Base-by-base conservation (phyloP, 1,284 basidiomycete species). In the Ustilago trichophora region DNA sequence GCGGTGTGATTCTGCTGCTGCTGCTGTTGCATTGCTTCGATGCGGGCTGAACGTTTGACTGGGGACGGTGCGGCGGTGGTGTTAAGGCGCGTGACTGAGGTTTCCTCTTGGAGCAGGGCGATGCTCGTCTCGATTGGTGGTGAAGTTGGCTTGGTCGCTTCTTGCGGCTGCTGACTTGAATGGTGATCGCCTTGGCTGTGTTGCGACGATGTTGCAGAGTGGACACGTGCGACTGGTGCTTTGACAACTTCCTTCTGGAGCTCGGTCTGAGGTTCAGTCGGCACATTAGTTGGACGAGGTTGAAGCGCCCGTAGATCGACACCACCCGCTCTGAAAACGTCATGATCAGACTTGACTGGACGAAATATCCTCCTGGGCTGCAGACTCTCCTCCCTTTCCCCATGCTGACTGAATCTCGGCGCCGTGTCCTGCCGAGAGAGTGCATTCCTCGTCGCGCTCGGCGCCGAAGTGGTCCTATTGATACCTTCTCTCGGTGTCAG, bases 21-120 rank as follows among this genome's bases (percentile, higher is more conserved):
- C 27, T 29, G 27, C 27, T 59, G 52, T 31, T 63, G 65, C 65
- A 50, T 53, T n/a, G 65, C 65, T 50, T 68, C 58, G 43, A 68
- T 62, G 12, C 65, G 53, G 4, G 53, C 58, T 8, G 58, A 62
- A 5, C 65, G 57, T 37, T 68, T 68, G 40, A 33, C 22, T 5
- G 15, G 32, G 9, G 0, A 7, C 13, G 24, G 44, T 16, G 44
- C 44, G n/a, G 24, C 27, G 16, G 21, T 24, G 2, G 35, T n/a
- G n/a, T n/a, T n/a, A n/a, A n/a, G n/a, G n/a, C n/a, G n/a, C n/a
- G n/a, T n/a, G n/a, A n/a, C n/a, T n/a, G n/a, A n/a, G n/a, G n/a
- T n/a, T n/a, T n/a, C n/a, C n/a, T n/a, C n/a, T n/a, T n/a, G n/a
- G n/a, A n/a, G n/a, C n/a, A n/a, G n/a, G n/a, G n/a, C n/a, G n/a